A percentile compares a stretch with the other conserved stretches of the same genome.
Conservation (phyloP, 2,329 filamentous ascomycete genomes). For the Fulvia fulva region DNA sequence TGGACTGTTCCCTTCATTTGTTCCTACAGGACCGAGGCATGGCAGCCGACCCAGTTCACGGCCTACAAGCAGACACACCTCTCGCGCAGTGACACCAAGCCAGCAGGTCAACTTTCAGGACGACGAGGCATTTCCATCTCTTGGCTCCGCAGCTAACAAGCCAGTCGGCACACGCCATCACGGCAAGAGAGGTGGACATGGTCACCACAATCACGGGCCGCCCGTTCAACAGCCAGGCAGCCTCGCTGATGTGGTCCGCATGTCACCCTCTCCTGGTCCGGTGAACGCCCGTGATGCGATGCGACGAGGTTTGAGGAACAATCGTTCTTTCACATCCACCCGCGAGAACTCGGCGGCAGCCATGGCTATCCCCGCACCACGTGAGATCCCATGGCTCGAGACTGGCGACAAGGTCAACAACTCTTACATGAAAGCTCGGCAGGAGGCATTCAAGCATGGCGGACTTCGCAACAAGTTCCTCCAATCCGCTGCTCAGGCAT, state of each 20-base stretch:
- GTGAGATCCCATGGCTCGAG: constrained; percentile 94
- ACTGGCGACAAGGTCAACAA: constrained; percentile 88
- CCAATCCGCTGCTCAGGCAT: constrained; percentile 94
- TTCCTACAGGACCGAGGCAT: constrained; percentile 42
- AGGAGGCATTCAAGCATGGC: constrained; percentile 95
- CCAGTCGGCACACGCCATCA: constrained; percentile 79
- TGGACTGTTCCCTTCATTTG: constrained; percentile 61
- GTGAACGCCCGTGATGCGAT: constrained; percentile 49
- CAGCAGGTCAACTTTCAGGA: constrained; percentile 73
- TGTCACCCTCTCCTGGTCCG: constrained; percentile 75
- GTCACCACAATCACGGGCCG: constrained; percentile 59
- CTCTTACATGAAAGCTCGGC: constrained; percentile 88
- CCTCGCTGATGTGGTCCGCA: constrained; percentile 89
- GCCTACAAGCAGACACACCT: constrained; percentile 76
- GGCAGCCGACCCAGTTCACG: constrained; percentile 69
- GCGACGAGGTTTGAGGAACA: constrained; percentile 53
- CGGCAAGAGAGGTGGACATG: constrained; percentile 82
- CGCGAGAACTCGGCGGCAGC: constrained; percentile 77
- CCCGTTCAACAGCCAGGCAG: constrained; percentile 72
- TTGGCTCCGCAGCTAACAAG: constrained; percentile 72
- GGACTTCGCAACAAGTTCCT: constrained; percentile 95
- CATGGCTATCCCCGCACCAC: constrained; percentile 78
- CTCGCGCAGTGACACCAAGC: constrained; percentile 58
- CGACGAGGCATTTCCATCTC: constrained; percentile 87
- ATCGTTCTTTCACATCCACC: constrained; percentile 59